These are phyloP conservation scores for Exophiala dermatitidis DNA, from an alignment of 2,329 filamentous ascomycete genomes.

Conservation along the genomic window DNA sequence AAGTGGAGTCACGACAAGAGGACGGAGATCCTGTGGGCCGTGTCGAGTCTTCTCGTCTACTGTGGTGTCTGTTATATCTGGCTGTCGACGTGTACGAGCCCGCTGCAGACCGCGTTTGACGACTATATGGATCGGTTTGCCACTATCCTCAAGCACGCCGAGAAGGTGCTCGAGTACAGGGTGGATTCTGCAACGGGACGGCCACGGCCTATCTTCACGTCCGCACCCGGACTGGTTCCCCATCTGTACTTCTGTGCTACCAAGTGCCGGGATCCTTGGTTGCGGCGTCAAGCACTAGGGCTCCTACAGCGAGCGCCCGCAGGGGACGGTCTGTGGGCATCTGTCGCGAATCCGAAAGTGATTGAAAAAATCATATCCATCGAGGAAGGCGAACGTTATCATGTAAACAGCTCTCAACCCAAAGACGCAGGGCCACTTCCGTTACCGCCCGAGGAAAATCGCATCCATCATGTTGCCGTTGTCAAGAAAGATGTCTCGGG, in stretches of 20 bases:
- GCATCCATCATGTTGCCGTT: conserved; percentile 9
- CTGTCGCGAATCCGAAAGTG: conserved; percentile 5
- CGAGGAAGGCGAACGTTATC: conserved; percentile 7
- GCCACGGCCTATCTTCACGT: conserved; percentile 14
- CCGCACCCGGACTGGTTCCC: conserved; percentile 31
- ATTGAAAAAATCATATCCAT: conserved; percentile 12
- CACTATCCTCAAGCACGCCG: conserved; percentile 10
- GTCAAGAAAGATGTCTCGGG: background rate
- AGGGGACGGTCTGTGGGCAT: conserved; percentile 16
- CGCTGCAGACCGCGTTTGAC: conserved; percentile 12
- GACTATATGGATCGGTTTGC: conserved; percentile 10
- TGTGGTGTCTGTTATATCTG: conserved; percentile 18
- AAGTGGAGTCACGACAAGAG: background rate
- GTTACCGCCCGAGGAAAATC: conserved; percentile 11
- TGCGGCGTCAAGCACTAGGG: conserved; percentile 28
- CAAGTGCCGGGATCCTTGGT: conserved; percentile 31
- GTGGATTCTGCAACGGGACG: background rate
- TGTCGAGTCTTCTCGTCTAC: conserved; percentile 16
- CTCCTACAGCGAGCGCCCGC: conserved; percentile 16
- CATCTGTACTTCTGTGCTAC: conserved; percentile 32
- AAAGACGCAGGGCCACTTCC: background rate
- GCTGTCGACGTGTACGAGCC: conserved; percentile 8
- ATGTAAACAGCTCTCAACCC: background rate
- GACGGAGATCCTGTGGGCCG: conserved; percentile 3
- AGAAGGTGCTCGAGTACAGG: conserved; percentile 4